A percentile compares a stretch with the other conserved stretches of the same genome.
These are phyloP conservation scores for Immersiporthe knoxdaviesiana DNA, from an alignment of 2,329 filamentous ascomycete species.

Conservation along the genomic window DNA sequence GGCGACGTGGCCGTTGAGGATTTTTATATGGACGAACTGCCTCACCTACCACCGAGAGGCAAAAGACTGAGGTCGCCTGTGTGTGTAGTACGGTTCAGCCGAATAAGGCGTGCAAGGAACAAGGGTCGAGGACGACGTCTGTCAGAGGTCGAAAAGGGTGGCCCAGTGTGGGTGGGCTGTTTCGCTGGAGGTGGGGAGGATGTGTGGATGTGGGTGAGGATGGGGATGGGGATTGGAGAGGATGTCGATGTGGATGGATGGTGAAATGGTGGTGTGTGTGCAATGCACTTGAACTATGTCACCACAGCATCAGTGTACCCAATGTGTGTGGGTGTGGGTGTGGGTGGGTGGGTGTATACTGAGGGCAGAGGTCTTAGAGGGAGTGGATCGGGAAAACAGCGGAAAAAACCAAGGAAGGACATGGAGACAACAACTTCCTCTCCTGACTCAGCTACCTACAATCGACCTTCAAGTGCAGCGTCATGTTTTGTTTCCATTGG, in stretches of 20 bases:
- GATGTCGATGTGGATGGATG: neutral
- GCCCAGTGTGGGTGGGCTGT: neutral
- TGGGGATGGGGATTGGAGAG: neutral
- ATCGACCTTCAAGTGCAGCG: neutral
- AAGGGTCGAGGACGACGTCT: conserved; percentile 11
- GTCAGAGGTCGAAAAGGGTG: conserved; percentile 17
- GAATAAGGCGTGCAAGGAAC: conserved; percentile 20
- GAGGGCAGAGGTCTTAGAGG: neutral
- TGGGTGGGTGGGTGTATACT: neutral
- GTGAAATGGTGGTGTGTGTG: neutral
- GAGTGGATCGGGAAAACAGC: neutral
- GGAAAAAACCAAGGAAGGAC: neutral
- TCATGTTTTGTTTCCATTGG: neutral
- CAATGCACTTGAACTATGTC: neutral
- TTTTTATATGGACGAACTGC: conserved; percentile 18
- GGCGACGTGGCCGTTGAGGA: conserved; percentile 6
- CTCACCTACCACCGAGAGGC: neutral
- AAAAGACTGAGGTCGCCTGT: conserved; percentile 1
- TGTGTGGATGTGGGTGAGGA: neutral
- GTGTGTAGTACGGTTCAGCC: neutral
- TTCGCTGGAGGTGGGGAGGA: neutral
- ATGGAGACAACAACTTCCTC: neutral
- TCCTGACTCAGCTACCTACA: neutral
- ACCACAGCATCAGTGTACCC: neutral
- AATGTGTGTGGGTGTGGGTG: no score